A percentile compares a stretch with the other conserved stretches of the same genome.
These are phyloP conservation scores for Deakozyma indianensis DNA, from an alignment of 805 yeast genomes.

Conservation along the genomic window DNA sequence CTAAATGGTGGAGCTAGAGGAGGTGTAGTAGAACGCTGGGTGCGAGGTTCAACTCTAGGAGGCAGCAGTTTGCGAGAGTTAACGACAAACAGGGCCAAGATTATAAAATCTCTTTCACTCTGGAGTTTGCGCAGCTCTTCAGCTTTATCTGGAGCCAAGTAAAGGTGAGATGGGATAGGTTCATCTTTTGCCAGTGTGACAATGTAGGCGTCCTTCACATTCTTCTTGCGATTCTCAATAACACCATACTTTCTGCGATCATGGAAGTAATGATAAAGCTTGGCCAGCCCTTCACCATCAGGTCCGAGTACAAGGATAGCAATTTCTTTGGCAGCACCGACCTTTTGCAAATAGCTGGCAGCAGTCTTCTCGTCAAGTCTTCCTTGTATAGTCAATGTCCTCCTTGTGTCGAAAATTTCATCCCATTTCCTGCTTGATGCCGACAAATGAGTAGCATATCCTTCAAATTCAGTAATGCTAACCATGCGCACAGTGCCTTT, in stretches of 20 bases:
- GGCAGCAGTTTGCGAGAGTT: background rate
- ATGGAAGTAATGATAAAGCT: conserved; percentile 32
- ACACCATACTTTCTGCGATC: conserved; percentile 43
- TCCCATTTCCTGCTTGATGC: conserved; percentile 16
- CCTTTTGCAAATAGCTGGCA: conserved; percentile 36
- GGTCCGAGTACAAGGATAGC: conserved; percentile 32
- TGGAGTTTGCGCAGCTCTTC: background rate
- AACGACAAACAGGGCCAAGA: background rate
- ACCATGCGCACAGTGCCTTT: conserved; percentile 34
- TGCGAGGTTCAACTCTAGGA: background rate
- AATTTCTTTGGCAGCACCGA: conserved; percentile 33
- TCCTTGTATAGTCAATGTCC: conserved; percentile 43
- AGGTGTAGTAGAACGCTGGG: background rate
- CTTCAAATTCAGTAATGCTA: conserved; percentile 32
- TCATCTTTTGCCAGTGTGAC: conserved; percentile 24
- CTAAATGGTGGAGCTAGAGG: background rate
- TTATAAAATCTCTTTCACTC: background rate
- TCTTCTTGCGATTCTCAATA: conserved; percentile 31
- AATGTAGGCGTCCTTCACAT: conserved; percentile 52
- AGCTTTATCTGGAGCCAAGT: background rate
- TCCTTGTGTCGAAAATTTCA: conserved; percentile 8
- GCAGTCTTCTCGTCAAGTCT: conserved; percentile 43
- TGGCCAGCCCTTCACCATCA: conserved; percentile 12
- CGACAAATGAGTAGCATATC: conserved; percentile 23
- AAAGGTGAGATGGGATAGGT: background rate